phyloP scores from a whole-genome alignment of 176 grass and related monocot species.

The Alloteropsis semialata region DNA sequence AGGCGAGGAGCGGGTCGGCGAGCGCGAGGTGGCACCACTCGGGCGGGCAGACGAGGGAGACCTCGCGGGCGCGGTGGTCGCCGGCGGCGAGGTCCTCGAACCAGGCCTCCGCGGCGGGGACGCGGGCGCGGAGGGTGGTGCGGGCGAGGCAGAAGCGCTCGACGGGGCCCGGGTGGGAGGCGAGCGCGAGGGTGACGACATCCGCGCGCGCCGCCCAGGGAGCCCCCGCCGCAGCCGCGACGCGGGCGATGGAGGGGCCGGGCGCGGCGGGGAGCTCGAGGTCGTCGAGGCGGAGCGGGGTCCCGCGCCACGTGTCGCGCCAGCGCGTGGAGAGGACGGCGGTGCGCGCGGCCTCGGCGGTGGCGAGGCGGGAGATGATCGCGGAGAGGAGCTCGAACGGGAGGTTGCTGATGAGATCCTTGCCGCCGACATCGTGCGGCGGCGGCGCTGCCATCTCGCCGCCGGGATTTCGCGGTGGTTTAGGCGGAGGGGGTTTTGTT shows the following conservation, averaged over 20 bases:
- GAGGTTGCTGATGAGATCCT: conserved; percentile 30
- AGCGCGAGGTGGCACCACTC: conserved; percentile 34
- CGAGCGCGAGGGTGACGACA: background rate
- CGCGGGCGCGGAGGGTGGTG: conserved; percentile 2
- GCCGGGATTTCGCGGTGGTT: background rate
- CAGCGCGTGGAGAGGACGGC: conserved; percentile 20
- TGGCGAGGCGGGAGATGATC: conserved; percentile 34
- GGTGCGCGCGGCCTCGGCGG: conserved; percentile 16
- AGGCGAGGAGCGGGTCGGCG: conserved; percentile 21
- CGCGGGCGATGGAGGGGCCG: background rate
- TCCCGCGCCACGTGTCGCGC: conserved; percentile 27
- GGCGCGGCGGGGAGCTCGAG: conserved; percentile 11
- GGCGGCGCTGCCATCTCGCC: conserved; percentile 5
- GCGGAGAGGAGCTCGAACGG: conserved; percentile 20
- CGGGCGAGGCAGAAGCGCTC: conserved; percentile 2
- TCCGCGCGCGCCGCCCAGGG: background rate
- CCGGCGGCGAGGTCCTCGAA: conserved; percentile 12
- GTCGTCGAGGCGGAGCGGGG: conserved; percentile 33
- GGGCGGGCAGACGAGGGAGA: conserved; percentile 5
- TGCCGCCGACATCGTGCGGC: background rate
- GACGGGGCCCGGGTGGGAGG: background rate
- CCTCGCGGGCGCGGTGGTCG: background rate
- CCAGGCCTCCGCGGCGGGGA: conserved; percentile 18
- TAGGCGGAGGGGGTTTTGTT: background rate
- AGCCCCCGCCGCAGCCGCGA: background rate